Percentiles rank a stretch among this genome's conserved stretches.
Conservation (phyloP, 2,329 filamentous ascomycete species). For the Ophiosphaerella herpotricha region DNA sequence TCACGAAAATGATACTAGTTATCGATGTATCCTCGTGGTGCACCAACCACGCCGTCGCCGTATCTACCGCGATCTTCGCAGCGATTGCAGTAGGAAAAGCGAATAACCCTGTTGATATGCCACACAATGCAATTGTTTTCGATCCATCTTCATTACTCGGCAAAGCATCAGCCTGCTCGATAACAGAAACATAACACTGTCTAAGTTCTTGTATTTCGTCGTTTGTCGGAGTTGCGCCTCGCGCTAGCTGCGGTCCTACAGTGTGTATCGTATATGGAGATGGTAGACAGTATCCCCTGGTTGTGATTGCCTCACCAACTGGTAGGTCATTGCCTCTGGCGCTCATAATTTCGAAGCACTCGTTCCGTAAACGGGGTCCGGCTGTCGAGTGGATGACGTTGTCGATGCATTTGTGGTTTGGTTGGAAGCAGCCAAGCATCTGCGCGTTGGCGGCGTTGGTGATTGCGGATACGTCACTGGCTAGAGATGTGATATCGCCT, state of each 20-base stretch:
- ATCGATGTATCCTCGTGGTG: slow-evolving; percentile 28
- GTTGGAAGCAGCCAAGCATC: slow-evolving; percentile 45
- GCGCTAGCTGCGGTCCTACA: slow-evolving; percentile 40
- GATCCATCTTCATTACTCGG: slow-evolving; percentile 21
- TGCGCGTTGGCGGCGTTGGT: slow-evolving; percentile 44
- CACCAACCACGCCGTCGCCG: slow-evolving; percentile 34
- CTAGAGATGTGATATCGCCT: slow-evolving; percentile 42
- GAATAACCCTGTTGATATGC: slow-evolving; percentile 45
- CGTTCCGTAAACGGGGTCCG: slow-evolving; percentile 38
- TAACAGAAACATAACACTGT: slow-evolving; percentile 37
- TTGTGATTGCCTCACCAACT: slow-evolving; percentile 33
- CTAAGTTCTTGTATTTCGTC: slow-evolving; percentile 26
- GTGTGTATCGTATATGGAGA: slow-evolving; percentile 40
- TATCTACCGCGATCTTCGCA: slow-evolving; percentile 32
- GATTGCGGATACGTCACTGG: slow-evolving; percentile 37
- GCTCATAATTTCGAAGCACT: slow-evolving; percentile 33
- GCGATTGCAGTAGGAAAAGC: slow-evolving; percentile 38
- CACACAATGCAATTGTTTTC: slow-evolving; percentile 41
- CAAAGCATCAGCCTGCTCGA: slow-evolving; percentile 33
- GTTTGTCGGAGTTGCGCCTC: slow-evolving; percentile 21
- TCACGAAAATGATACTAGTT: slow-evolving; percentile 41
- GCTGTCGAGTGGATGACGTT: slow-evolving; percentile 43
- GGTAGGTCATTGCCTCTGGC: slow-evolving; percentile 25
- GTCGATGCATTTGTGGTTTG: slow-evolving; percentile 43
- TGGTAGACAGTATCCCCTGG: slow-evolving; percentile 34